phyloP scores from a whole-genome alignment of 495 filamentous ascomycete species.

The Aspergillus conjunctus region DNA sequence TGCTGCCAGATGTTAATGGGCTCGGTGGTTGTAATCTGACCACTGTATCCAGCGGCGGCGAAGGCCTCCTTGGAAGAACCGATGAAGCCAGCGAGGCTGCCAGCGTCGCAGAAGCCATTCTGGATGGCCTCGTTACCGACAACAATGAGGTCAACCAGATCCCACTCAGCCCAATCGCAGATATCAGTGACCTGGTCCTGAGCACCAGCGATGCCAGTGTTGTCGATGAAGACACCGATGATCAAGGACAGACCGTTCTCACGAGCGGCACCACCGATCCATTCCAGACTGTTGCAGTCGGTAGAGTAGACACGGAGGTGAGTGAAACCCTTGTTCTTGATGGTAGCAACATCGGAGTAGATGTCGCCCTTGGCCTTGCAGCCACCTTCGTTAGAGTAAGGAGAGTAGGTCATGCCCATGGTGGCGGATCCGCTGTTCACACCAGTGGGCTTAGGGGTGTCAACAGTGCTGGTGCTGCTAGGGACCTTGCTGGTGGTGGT shows the following conservation, averaged over 20 bases:
- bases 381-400: slow-evolving; percentile 60
- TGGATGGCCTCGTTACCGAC: slow-evolving; percentile 90
- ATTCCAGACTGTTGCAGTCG: slow-evolving; percentile 80
- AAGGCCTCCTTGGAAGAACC: slow-evolving; percentile 49
- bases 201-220: slow-evolving; percentile 59
- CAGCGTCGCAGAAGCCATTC: slow-evolving; percentile 62
- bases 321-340: slow-evolving; percentile 73
- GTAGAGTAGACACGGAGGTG: slow-evolving; percentile 88
- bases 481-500: slow-evolving; percentile 21
- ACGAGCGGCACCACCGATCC: slow-evolving; percentile 66
- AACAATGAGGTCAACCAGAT: slow-evolving; percentile 73
- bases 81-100: slow-evolving; percentile 71
- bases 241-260: slow-evolving; percentile 72
- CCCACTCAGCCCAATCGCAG: slow-evolving; percentile 72
- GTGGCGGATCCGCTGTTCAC: background rate
- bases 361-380: slow-evolving; percentile 73
- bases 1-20: slow-evolving; percentile 69
- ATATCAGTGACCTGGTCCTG: slow-evolving; percentile 72
- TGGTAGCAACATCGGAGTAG: slow-evolving; percentile 63
- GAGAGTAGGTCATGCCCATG: slow-evolving; percentile 93
- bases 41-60: slow-evolving; percentile 65
- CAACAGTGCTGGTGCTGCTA: slow-evolving; percentile 21
- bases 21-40: slow-evolving; percentile 83
- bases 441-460: slow-evolving; percentile 23
- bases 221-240: slow-evolving; percentile 80